A percentile compares a stretch with the other conserved stretches of the same genome.
phyloP scores from a whole-genome alignment of 148 eudicot genomes.

The Dianthus caryophyllus region DNA sequence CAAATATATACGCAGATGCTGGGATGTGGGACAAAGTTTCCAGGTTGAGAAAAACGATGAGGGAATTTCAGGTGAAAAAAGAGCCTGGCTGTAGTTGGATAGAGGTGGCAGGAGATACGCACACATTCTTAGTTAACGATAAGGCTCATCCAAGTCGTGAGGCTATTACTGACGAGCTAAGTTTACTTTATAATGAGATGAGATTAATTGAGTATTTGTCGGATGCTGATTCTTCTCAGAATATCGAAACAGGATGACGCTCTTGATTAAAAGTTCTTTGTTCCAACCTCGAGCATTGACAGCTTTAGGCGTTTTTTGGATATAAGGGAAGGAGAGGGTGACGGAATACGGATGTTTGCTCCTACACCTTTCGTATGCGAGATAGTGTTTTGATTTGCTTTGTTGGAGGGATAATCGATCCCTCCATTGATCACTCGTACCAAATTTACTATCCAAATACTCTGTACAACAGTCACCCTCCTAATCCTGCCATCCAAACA shows the following conservation, averaged over 20 bases:
- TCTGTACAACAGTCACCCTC: no score
- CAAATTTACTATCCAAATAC: no score
- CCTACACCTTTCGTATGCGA: no score
- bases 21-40: constrained; percentile 75
- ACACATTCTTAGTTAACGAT: constrained; percentile 68
- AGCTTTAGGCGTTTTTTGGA: neutral
- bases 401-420: no score
- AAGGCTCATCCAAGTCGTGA: constrained; percentile 69
- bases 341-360: no score
- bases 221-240: constrained; percentile 2
- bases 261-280: neutral
- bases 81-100: constrained; percentile 98
- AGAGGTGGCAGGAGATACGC: constrained; percentile 65
- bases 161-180: constrained; percentile 53
- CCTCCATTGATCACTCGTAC: no score
- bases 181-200: constrained; percentile 56
- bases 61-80: constrained; percentile 52
- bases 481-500: no score
- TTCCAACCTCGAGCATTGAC: neutral
- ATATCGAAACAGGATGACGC: constrained; percentile 7
- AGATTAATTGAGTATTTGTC: constrained; percentile 22
- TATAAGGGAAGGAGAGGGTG: no score
- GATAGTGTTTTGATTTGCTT: no score
- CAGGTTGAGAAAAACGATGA: constrained; percentile 54
- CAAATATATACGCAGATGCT: constrained; percentile 71